Evolutionary conservation across 2,329 filamentous ascomycete species (phyloP).

Genomic region (Trichophyton benhamiae): DNA sequence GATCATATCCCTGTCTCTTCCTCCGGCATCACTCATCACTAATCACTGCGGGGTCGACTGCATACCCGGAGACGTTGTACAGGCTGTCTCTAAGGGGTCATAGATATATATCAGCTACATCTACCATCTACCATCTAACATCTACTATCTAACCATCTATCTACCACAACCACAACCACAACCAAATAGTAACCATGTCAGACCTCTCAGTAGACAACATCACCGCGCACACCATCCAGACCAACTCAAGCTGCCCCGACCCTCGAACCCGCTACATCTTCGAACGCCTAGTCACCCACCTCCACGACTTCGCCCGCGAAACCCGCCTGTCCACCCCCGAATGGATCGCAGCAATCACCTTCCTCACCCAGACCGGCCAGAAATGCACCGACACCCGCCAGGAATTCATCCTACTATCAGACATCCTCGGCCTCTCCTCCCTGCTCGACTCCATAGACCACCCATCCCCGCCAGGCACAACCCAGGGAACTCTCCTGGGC

Average conservation of each 20-base stretch:
- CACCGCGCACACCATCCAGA: conserved; percentile 39
- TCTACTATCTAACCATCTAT: too few relatives aligned
- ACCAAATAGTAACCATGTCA: background rate
- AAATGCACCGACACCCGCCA: conserved; percentile 59
- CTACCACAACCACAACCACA: background rate
- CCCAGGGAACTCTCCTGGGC: conserved; percentile 68
- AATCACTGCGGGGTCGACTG: background rate
- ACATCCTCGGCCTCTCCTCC: conserved; percentile 65
- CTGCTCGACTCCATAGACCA: conserved; percentile 75
- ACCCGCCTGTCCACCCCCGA: conserved; percentile 63
- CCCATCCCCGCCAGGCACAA: conserved; percentile 57
- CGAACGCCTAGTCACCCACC: conserved; percentile 59
- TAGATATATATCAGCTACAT: background rate
- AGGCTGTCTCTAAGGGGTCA: background rate
- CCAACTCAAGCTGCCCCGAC: conserved; percentile 59
- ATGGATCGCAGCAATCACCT: conserved; percentile 63
- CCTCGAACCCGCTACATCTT: conserved; percentile 59
- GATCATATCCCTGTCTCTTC: background rate
- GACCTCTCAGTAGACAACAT: conserved; percentile 23
- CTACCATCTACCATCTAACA: background rate
- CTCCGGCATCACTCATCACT: background rate
- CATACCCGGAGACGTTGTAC: too few relatives aligned
- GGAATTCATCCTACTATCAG: conserved; percentile 74
- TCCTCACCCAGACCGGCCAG: conserved; percentile 60
- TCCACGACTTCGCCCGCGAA: conserved; percentile 73